Conservation (phyloP, 2,329 filamentous ascomycete genomes). For the Fusarium tanahbumbuense region DNA sequence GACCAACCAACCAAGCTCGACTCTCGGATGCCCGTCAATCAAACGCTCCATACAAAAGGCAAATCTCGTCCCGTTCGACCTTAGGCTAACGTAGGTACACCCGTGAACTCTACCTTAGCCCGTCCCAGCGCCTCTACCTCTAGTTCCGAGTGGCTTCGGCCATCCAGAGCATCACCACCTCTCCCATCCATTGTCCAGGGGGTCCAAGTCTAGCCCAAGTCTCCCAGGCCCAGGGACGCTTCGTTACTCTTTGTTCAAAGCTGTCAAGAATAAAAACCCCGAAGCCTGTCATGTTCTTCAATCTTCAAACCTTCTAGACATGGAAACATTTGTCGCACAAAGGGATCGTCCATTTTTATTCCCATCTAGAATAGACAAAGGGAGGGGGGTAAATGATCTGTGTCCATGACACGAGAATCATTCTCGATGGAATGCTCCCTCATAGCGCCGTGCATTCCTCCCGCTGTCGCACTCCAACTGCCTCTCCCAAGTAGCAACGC, state of each 20-base stretch:
- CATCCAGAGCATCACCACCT: conserved; percentile 34
- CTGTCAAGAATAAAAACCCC: neutral
- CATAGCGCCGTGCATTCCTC: conserved; percentile 48
- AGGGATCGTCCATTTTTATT: conserved; percentile 26
- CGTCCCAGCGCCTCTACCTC: conserved; percentile 27
- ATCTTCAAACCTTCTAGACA: neutral
- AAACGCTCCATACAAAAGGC: neutral
- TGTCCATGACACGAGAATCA: conserved; percentile 31
- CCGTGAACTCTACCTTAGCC: conserved; percentile 37
- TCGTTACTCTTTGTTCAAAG: conserved; percentile 10
- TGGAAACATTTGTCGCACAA: conserved; percentile 15
- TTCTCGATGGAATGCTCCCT: conserved; percentile 46
- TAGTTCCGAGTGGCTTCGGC: conserved; percentile 33
- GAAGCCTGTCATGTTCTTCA: neutral
- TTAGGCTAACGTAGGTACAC: conserved; percentile 41
- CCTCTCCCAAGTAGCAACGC: conserved; percentile 28
- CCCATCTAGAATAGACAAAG: conserved; percentile 25
- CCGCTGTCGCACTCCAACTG: conserved; percentile 33
- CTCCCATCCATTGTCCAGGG: neutral
- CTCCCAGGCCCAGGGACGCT: neutral
- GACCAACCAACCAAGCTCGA: neutral
- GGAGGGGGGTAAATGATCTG: conserved; percentile 25
- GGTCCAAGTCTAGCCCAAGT: neutral
- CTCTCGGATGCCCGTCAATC: neutral
- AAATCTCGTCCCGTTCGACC: conserved; percentile 22